Conservation (phyloP, 345 rosid genomes). For the Sisymbrium altissimum region DNA sequence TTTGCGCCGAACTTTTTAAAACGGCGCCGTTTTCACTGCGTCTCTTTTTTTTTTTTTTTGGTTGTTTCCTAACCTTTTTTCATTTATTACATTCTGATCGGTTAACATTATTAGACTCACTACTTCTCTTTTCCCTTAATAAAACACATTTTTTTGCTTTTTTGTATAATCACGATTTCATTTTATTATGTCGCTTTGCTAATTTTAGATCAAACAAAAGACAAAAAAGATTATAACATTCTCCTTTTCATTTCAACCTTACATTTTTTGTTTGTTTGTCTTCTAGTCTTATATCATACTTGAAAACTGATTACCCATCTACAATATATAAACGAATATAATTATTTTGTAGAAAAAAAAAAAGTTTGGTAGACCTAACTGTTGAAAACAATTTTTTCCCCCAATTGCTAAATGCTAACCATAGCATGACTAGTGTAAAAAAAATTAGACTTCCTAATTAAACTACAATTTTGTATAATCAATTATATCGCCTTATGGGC, state of each 20-base stretch:
- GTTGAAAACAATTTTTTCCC: no score
- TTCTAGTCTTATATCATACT: background rate
- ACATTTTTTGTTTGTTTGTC: background rate
- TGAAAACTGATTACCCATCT: no score
- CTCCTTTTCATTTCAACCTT: background rate
- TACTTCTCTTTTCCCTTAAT: background rate
- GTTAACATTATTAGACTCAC: background rate
- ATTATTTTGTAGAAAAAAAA: no score
- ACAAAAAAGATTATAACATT: background rate
- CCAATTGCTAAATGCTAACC: background rate
- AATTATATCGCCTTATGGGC: no score
- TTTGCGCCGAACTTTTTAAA: background rate
- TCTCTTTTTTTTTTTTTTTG: background rate
- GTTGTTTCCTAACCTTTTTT: background rate
- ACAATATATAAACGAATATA: no score
- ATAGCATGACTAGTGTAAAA: background rate
- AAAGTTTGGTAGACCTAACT: no score
- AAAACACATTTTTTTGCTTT: background rate
- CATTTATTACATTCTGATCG: background rate
- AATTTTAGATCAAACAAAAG: background rate
- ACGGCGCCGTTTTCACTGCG: slow-evolving; percentile 16
- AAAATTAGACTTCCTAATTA: background rate
- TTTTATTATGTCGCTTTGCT: background rate
- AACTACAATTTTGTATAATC: no score
- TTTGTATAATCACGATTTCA: background rate